These are phyloP conservation scores for Lactifluus rugatus DNA, from an alignment of 768 basidiomycete species.

Conservation along the genomic window DNA sequence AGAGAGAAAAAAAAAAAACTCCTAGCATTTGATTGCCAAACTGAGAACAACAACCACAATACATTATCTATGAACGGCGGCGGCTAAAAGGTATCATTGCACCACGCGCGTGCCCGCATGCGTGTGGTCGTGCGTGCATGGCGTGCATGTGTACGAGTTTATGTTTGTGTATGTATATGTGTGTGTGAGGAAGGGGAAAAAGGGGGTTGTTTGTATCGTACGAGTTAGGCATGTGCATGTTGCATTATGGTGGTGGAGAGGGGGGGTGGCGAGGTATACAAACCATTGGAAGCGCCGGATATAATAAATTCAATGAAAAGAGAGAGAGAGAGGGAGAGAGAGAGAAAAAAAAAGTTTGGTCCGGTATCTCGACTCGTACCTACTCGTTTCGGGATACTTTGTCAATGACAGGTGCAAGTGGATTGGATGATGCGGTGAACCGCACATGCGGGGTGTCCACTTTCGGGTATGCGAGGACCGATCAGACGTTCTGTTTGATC, in stretches of 20 bases:
- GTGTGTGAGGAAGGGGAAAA: not conserved
- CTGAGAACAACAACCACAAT: not conserved
- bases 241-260: not conserved
- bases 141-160: not conserved
- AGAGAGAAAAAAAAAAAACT: not conserved
- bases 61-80: not conserved
- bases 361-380: not conserved
- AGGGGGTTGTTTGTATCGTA: not conserved
- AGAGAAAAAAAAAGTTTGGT: not conserved
- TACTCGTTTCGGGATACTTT: constrained; percentile 7
- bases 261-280: not conserved
- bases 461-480: constrained; percentile 13
- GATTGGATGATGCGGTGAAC: constrained; percentile 1
- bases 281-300: not conserved
- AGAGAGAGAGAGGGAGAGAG: not conserved
- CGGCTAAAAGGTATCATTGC: not conserved
- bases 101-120: not conserved
- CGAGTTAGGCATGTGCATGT: not conserved
- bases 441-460: constrained; percentile 15
- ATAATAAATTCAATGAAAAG: not conserved
- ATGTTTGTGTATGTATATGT: not conserved
- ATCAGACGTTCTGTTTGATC: constrained; percentile 21
- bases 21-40: not conserved
- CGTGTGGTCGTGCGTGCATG: not conserved
- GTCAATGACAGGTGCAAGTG: constrained; percentile 2